Base-by-base conservation (phyloP, 2,329 filamentous ascomycete genomes). In the Alternaria sp. region DNA sequence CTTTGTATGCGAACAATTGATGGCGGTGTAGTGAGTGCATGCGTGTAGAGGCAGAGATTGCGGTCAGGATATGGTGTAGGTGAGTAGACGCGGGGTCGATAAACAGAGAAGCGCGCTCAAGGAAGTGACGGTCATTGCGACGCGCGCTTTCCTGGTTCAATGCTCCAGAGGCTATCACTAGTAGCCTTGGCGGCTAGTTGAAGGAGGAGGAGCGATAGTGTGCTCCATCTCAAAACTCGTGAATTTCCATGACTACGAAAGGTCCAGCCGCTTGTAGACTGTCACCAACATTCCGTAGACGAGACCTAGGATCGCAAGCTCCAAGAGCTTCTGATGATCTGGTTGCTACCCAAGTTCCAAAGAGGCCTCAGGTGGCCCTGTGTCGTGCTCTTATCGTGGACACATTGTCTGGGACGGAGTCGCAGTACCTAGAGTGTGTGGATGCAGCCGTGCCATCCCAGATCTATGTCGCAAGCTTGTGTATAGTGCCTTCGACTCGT, bases 151-250 rank as follows among this genome's bases (percentile, higher is more conserved):
- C 55, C 51, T 34, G 14, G 12, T 39, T 47, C 34, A 22, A 24
- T 9, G 38, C n/a, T 20, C 39, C 22, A 28, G 42, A 22, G 41
- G 32, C 28, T 38, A n/a, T 36, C 51, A 36, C 26, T 52, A 47
- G 41, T 30, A 44, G 46, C 12, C 61, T 64, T 62, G 65, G 61
- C 67, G 38, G 44, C 18, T 11, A 46, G 44, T 38, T 36, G 28
- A 28, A 36, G 60, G 36, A 36, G 60, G 43, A 47, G 38, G 51
- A 41, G 46, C 41, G 34, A 24, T 12, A 36, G 20, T 26, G 14
- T 49, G 30, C 32, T 49, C 2, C 32, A 38, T 24, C 14, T 7
- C 12, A 14, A 14, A 22, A 16, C 46, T 49, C 46, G 30, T 11
- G 32, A 49, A 18, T n/a, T 24, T 18, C 4, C 5, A n/a, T 6